These are phyloP conservation scores for Colletotrichum sp. DNA, from an alignment of 2,329 filamentous ascomycete species.

Conservation along the genomic window DNA sequence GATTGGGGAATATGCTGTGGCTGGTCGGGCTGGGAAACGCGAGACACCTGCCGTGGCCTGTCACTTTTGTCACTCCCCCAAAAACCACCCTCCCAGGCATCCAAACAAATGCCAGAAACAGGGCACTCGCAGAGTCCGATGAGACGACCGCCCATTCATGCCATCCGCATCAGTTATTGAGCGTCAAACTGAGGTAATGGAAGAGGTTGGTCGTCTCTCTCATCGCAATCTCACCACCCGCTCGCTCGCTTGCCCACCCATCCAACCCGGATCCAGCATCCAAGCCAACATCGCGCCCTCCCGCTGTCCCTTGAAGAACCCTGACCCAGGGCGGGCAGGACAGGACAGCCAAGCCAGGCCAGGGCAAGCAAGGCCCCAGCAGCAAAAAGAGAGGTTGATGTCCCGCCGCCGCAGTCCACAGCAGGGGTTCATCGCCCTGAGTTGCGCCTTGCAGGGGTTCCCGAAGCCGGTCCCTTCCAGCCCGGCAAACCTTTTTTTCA, in stretches of 20 bases:
- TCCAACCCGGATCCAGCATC: background rate
- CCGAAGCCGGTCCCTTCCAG: background rate
- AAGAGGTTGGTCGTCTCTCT: background rate
- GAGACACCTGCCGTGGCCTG: background rate
- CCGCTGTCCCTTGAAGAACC: background rate
- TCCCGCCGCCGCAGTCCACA: background rate
- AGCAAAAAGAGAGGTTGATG: background rate
- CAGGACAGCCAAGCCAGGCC: background rate
- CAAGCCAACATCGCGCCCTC: background rate
- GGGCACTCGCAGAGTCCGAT: background rate
- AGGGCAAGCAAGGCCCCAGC: background rate
- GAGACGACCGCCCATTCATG: background rate
- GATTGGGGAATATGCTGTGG: slow-evolving; percentile 18
- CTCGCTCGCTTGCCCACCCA: background rate
- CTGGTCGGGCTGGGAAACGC: slow-evolving; percentile 11
- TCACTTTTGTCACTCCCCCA: background rate
- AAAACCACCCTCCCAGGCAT: background rate
- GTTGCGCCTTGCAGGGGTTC: slow-evolving; percentile 2
- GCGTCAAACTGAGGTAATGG: background rate
- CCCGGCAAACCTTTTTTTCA: background rate
- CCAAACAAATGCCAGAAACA: slow-evolving; percentile 9
- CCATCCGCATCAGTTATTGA: background rate
- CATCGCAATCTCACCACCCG: background rate
- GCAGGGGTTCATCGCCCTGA: slow-evolving; percentile 1
- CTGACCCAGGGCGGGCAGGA: background rate